These are phyloP conservation scores for Mycena rebaudengoi DNA, from an alignment of 768 basidiomycete species.

Conservation along the genomic window DNA sequence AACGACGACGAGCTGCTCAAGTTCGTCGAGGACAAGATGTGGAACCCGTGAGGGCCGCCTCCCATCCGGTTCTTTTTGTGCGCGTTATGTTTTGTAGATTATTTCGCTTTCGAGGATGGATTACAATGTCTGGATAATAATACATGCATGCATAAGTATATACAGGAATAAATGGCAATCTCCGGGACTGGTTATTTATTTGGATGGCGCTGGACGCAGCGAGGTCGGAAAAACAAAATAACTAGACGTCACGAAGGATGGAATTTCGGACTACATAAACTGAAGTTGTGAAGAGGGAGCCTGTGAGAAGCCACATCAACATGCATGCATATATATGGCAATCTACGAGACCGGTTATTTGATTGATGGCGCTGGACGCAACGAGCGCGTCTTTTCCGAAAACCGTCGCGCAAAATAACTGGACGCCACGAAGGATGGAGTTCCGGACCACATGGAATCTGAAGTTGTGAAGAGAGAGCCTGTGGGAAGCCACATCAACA, in stretches of 20 bases:
- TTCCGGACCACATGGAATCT: constrained; percentile 15
- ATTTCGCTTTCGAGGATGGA: no score
- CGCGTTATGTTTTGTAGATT: no score
- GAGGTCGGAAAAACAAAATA: neutral
- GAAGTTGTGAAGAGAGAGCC: constrained; percentile 22
- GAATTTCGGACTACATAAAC: constrained; percentile 12
- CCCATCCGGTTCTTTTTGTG: no score
- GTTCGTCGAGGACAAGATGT: constrained; percentile 74
- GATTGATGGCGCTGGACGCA: no score
- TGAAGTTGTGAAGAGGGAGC: constrained; percentile 20
- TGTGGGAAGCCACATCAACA: neutral
- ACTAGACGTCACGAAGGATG: neutral
- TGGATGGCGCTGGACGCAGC: no score
- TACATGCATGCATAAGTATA: no score
- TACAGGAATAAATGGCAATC: neutral
- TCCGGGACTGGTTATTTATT: no score
- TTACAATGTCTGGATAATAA: no score
- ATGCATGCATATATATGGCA: neutral
- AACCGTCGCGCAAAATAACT: neutral
- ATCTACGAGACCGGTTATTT: no score
- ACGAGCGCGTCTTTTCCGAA: neutral
- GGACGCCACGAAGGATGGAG: neutral
- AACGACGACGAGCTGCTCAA: constrained; percentile 61
- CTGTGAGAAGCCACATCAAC: neutral
- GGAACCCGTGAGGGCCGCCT: constrained; percentile 70